Evolutionary conservation across 2,329 filamentous ascomycete genomes (phyloP).

Genomic region (Fusarium nurragi): DNA sequence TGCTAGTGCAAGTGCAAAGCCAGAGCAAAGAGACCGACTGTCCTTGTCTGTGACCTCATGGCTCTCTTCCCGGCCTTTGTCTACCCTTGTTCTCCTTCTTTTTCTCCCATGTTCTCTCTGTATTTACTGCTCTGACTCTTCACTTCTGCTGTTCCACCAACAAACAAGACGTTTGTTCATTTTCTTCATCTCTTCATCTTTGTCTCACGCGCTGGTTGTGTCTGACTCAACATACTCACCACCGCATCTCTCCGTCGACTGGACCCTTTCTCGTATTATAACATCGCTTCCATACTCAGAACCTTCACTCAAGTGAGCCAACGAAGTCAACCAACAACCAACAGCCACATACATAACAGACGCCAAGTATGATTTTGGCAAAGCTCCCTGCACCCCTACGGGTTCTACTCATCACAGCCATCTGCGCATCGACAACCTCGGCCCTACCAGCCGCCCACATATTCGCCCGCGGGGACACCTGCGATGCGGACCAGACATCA

Average conservation of each 20-base stretch:
- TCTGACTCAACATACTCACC: constrained; percentile 15
- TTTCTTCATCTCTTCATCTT: constrained; percentile 9
- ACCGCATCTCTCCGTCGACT: too few species aligned
- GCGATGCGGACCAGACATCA: constrained; percentile 60
- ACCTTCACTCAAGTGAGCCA: constrained; percentile 1
- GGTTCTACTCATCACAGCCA: constrained; percentile 52
- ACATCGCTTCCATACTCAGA: background rate
- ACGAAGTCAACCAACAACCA: constrained; percentile 9
- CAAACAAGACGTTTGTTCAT: constrained; percentile 35
- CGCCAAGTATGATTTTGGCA: constrained; percentile 29
- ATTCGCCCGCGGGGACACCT: constrained; percentile 59
- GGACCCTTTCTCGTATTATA: background rate
- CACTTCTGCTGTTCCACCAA: constrained; percentile 8
- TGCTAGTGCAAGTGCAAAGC: background rate
- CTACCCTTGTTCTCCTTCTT: constrained; percentile 10
- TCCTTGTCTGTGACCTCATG: constrained; percentile 25
- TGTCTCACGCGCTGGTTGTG: constrained; percentile 34
- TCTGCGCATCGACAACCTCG: constrained; percentile 50
- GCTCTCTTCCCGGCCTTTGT: constrained; percentile 10
- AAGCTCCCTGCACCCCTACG: constrained; percentile 43
- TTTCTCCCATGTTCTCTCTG: background rate
- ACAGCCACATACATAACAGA: constrained; percentile 1
- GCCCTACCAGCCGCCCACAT: constrained; percentile 53
- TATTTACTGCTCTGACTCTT: constrained; percentile 22
- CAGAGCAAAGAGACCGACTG: constrained; percentile 1